Evolutionary conservation across 2,329 filamentous ascomycete genomes (phyloP).

Genomic region (Trichoderma simmonsii): DNA sequence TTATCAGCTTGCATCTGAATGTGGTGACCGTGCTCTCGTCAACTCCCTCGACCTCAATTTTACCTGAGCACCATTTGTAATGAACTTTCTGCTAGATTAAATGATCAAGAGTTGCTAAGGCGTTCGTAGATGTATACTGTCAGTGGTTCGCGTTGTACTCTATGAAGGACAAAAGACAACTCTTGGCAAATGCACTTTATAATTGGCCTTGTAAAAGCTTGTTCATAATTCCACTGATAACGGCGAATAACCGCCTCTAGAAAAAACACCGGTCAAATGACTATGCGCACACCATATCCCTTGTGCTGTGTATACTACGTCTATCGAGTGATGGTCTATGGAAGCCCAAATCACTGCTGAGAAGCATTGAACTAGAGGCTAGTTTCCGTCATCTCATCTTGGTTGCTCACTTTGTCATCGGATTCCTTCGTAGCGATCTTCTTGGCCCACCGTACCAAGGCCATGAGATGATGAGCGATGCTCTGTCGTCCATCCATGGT

Average conservation of each 20-base stretch:
- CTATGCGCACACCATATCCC: not conserved
- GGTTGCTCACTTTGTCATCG: not conserved
- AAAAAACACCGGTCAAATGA: not conserved
- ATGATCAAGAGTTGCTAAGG: not conserved
- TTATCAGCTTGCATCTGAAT: not conserved
- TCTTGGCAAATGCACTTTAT: not conserved
- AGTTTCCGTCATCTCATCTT: not conserved
- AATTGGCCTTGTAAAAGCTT: not conserved
- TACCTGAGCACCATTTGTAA: not conserved
- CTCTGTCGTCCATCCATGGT: not conserved
- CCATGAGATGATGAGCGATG: not conserved
- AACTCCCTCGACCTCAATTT: not conserved
- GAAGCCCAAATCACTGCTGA: not conserved
- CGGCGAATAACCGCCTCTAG: not conserved
- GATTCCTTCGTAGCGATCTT: not conserved
- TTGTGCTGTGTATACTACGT: not conserved
- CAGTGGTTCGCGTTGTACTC: not conserved
- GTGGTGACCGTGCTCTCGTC: not conserved
- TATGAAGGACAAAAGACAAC: not conserved
- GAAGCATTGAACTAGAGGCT: not conserved
- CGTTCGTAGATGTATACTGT: not conserved
- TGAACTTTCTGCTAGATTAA: not conserved
- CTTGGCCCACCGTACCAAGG: not conserved
- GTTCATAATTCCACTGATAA: not conserved
- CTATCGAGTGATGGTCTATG: not conserved